Evolutionary conservation across 345 rosid species (phyloP), one percentile per base, ranked within the genome.

Genomic region (Corchorus olitorius): DNA sequence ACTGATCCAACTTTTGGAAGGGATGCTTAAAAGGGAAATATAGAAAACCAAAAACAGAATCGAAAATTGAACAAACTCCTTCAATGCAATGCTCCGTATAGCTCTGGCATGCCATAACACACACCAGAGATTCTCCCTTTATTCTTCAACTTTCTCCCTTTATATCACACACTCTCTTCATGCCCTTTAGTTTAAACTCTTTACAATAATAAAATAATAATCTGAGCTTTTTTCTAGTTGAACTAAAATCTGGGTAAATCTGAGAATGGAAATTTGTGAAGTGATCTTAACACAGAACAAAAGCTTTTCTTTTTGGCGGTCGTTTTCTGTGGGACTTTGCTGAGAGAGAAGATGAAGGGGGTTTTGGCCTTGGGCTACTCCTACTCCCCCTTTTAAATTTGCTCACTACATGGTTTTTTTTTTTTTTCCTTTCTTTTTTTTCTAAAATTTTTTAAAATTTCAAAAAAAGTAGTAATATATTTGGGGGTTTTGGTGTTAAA

Each of bases 41-140:
- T 17, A 45, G 55, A 39, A 54, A 39, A 58, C n/a, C 33, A 17
- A 56, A 60, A 6, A 13, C 52, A 37, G 60, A 56, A 54, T 59
- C 22, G n/a, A 74, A 12, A 76, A 63, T 20, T 48, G 74, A 70
- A 66, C 9, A 17, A 62, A 63, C 37, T 45, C 35, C 78, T 79
- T 72, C 76, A 76, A 61, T 45, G 71, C 72, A 77, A 34, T 14
- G 79, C 78, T 74, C 37, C 76, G 75, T 71, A 77, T 73, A 64
- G 81, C 54, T 64, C 78, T 65, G 66, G 72, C 85, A 82, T 80
- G 77, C 82, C 84, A 79, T 75, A 78, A 58, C 70, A 78, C 70
- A 78, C 16, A 53, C 15, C 70, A 78, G 70, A 83, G 81, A 81
- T 82, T 70, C 76, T 53, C 70, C 65, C 58, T 73, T 73, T 68